Evolutionary conservation across 148 eudicot species (phyloP).

Genomic region (Polygonum maritimum): DNA sequence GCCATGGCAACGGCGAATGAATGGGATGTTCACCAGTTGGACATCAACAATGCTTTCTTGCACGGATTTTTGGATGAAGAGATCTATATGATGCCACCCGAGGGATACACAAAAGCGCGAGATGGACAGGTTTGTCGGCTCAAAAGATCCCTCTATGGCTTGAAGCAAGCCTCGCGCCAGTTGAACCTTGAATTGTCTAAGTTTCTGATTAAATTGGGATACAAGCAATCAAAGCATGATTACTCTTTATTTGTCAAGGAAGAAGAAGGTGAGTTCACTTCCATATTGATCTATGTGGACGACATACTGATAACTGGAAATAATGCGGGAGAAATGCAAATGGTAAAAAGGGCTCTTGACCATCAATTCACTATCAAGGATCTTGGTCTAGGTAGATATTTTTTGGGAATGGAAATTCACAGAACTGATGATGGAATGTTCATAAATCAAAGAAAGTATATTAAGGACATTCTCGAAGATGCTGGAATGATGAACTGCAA

Average conservation of each 20-base stretch:
- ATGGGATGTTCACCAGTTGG: not conserved
- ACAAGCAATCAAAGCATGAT: not conserved
- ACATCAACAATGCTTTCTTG: not conserved
- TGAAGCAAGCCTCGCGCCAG: not conserved
- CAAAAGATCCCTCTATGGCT: too few species aligned
- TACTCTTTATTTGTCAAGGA: not conserved
- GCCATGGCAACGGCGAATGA: not conserved
- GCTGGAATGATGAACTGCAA: not conserved
- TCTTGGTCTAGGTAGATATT: not conserved
- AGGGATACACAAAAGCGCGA: not conserved
- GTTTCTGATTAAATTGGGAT: not conserved
- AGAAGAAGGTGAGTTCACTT: not conserved
- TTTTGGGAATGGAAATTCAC: not conserved
- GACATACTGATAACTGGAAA: not conserved
- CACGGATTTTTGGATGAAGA: not conserved
- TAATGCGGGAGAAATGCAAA: not conserved
- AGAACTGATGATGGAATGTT: not conserved
- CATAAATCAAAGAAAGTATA: not conserved
- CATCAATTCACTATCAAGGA: not conserved
- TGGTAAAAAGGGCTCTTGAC: not conserved
- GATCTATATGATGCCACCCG: not conserved
- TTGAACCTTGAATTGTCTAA: not conserved
- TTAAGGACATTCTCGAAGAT: not conserved
- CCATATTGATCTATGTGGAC: not conserved
- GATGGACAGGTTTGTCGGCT: too few species aligned